A percentile compares a stretch with the other conserved stretches of the same genome.
phyloP scores from a whole-genome alignment of 2,329 filamentous ascomycete genomes.

The Clarireedia sp. region DNA sequence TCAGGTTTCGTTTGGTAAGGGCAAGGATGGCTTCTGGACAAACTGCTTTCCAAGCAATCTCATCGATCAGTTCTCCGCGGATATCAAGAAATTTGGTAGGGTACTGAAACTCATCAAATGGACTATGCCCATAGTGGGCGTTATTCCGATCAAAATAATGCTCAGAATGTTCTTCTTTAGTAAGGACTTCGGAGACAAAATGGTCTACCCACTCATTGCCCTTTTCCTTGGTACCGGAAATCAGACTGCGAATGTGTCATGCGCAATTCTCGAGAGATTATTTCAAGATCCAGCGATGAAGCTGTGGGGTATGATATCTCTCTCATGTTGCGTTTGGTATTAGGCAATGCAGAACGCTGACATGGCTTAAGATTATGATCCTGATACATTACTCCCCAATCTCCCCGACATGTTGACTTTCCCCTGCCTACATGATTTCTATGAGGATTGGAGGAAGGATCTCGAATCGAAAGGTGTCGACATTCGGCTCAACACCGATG shows the following conservation, averaged over 20 bases:
- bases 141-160: constrained; percentile 56
- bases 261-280: constrained; percentile 55
- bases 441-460: constrained; percentile 49
- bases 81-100: constrained; percentile 44
- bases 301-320: constrained; percentile 37
- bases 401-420: constrained; percentile 60
- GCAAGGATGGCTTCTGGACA: constrained; percentile 51
- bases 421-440: constrained; percentile 53
- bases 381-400: constrained; percentile 47
- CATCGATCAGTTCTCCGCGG: constrained; percentile 44
- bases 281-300: constrained; percentile 52
- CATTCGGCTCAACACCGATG: constrained; percentile 48
- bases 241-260: constrained; percentile 63
- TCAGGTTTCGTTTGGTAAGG: constrained; percentile 57
- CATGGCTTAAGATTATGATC: constrained; percentile 37
- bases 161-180: constrained; percentile 62
- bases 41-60: constrained; percentile 56
- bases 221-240: constrained; percentile 68
- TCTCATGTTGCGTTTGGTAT: no score
- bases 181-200: constrained; percentile 61
- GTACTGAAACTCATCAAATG: constrained; percentile 41
- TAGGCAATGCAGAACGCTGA: no score
- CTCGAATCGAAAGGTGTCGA: constrained; percentile 46
- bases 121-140: constrained; percentile 51
- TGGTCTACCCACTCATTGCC: constrained; percentile 64